phyloP scores from a whole-genome alignment of 2,329 filamentous ascomycete genomes.

The Esteya vermicola region DNA sequence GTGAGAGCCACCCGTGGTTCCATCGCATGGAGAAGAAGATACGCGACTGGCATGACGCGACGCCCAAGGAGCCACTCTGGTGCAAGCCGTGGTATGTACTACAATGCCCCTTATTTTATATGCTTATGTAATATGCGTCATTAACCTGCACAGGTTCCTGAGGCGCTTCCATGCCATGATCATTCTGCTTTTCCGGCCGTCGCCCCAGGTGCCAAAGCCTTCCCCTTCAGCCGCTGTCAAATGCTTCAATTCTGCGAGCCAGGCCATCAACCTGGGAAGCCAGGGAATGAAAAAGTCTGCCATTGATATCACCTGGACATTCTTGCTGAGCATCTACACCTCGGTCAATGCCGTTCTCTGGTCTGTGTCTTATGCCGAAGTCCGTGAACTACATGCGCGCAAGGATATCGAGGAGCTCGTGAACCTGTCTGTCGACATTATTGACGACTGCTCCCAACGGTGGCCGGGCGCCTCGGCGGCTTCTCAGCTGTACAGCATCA shows the following conservation, averaged over 20 bases:
- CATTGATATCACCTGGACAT: slow-evolving; percentile 88
- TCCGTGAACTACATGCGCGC: slow-evolving; percentile 56
- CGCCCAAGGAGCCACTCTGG: slow-evolving; percentile 56
- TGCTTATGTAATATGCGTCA: slow-evolving; percentile 8
- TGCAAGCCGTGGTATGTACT: slow-evolving; percentile 62
- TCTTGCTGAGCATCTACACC: slow-evolving; percentile 80
- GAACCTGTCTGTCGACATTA: slow-evolving; percentile 59
- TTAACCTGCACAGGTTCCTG: slow-evolving; percentile 48
- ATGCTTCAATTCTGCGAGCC: slow-evolving; percentile 71
- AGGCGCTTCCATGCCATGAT: slow-evolving; percentile 75
- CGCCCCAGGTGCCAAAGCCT: slow-evolving; percentile 79
- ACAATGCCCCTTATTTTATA: neutral
- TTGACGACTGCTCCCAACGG: slow-evolving; percentile 66
- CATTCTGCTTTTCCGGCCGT: slow-evolving; percentile 77
- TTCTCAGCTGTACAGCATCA: slow-evolving; percentile 71
- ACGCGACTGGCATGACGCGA: slow-evolving; percentile 62
- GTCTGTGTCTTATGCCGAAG: slow-evolving; percentile 75
- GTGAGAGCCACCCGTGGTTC: slow-evolving; percentile 82
- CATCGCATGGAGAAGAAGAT: slow-evolving; percentile 64
- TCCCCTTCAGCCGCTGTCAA: slow-evolving; percentile 62
- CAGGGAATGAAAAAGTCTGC: slow-evolving; percentile 63
- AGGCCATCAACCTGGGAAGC: slow-evolving; percentile 68
- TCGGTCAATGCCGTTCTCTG: slow-evolving; percentile 83
- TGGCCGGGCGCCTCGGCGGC: slow-evolving; percentile 87
- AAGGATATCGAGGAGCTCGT: slow-evolving; percentile 67